These are phyloP conservation scores for Quercus lobata DNA, from an alignment of 331 rosid genomes.

Conservation along the genomic window DNA sequence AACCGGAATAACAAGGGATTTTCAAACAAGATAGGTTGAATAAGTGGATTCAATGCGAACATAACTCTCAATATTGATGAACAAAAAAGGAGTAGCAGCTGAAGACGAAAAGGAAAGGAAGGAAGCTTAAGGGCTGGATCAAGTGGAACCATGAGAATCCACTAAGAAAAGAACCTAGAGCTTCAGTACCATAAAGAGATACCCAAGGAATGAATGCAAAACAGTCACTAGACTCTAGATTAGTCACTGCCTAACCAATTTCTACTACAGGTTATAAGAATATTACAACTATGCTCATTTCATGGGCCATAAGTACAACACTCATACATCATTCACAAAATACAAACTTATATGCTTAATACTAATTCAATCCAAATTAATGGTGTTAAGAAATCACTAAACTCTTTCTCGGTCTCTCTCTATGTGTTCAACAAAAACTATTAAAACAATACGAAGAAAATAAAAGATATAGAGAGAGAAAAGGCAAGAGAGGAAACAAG, in stretches of 20 bases:
- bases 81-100: too few relatives aligned
- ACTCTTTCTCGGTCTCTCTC: neutral
- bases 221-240: neutral
- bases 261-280: neutral
- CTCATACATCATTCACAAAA: too few relatives aligned
- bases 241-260: neutral
- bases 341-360: neutral
- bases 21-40: too few relatives aligned
- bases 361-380: neutral
- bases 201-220: neutral
- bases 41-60: too few relatives aligned
- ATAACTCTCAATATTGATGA: too few relatives aligned
- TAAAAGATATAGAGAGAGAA: too few relatives aligned
- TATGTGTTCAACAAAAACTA: neutral
- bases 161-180: neutral
- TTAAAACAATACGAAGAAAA: too few relatives aligned
- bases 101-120: neutral
- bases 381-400: neutral
- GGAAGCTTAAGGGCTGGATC: neutral
- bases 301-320: neutral
- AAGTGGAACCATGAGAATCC: neutral
- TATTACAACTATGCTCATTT: neutral
- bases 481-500: too few relatives aligned
- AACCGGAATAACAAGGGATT: too few relatives aligned
- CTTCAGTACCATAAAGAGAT: neutral